Evolutionary conservation across 1,284 basidiomycete species (phyloP), one percentile per base, ranked within the genome.

Genomic region (Cutaneotrichosporon sp.): DNA sequence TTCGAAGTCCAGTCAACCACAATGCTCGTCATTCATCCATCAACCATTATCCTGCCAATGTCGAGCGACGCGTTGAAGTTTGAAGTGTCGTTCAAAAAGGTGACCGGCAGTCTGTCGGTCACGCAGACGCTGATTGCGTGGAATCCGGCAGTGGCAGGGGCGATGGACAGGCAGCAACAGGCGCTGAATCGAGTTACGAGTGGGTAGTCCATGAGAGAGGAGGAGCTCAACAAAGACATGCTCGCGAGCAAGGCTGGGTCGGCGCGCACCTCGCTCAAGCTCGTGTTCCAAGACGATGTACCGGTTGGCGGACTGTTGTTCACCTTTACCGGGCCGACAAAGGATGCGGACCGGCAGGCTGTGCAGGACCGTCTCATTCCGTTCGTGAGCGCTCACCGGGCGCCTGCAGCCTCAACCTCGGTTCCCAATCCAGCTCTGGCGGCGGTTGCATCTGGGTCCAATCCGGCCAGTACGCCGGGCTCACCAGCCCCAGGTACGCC

Each of bases 291-390:
- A 56, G 76, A 80, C 59, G 73, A 81, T 59, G 60, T 78, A 2
- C 80, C 80, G 5, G 56, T 63, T 11, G 76, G 76, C 46, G 80
- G 80, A 13, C 70, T 81, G 14, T 65, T 70, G 18, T 80, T 81
- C 69, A 75, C 72, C 21, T 81, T 81, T 63, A 77, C 79, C 14
- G 66, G 68, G 40, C 42, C 71, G 21, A 49, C 31, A 9, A 65
- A 65, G 59, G 71, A 70, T 18, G 67, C 64, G 2, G 75, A 80
- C 58, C 63, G 80, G 14, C 72, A 78, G 56, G 59, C 64, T 21
- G 76, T 81, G 1, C 77, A 80, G 66, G 79, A 80, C 61, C 59
- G 69, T 16, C 66, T 81, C 22, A 77, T 80, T 38, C 77, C 76
- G 2, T 77, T 78, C 52, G 76, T 81, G 47, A 68, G 76, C 0